These are phyloP conservation scores for Saccharomycopsis vini DNA, from an alignment of 805 yeast species.

Conservation along the genomic window DNA sequence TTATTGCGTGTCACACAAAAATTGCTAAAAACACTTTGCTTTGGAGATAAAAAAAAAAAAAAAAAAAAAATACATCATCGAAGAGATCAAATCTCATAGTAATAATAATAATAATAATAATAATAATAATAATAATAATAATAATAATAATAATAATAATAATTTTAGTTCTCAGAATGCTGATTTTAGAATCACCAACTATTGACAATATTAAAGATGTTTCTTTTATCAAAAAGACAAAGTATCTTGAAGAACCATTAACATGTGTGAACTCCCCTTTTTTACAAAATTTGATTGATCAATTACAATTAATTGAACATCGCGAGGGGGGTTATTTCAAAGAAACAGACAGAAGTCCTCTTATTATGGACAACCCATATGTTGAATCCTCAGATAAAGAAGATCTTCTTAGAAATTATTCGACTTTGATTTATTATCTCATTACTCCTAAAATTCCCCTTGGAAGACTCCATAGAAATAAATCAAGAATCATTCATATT, in stretches of 20 bases:
- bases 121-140: background rate
- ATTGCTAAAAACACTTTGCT: too few relatives aligned
- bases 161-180: background rate
- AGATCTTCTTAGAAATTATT: conserved; percentile 29
- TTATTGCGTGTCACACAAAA: too few relatives aligned
- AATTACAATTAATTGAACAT: conserved; percentile 34
- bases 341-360: conserved; percentile 47
- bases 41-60: too few relatives aligned
- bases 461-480: conserved; percentile 43
- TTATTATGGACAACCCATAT: conserved; percentile 33
- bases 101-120: background rate
- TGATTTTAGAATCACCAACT: conserved; percentile 1
- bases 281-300: conserved; percentile 26
- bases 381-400: conserved; percentile 11
- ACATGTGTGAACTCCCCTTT: background rate
- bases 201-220: background rate
- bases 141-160: background rate
- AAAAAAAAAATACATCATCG: too few relatives aligned
- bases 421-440: conserved; percentile 45
- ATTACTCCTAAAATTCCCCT: conserved; percentile 42
- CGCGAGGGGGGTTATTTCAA: conserved; percentile 51
- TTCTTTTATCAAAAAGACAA: background rate
- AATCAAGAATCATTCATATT: conserved; percentile 46
- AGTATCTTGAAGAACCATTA: background rate
- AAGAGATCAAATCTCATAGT: background rate